These are phyloP conservation scores for Nemania abortiva DNA, from an alignment of 2,329 filamentous ascomycete species.

Conservation along the genomic window DNA sequence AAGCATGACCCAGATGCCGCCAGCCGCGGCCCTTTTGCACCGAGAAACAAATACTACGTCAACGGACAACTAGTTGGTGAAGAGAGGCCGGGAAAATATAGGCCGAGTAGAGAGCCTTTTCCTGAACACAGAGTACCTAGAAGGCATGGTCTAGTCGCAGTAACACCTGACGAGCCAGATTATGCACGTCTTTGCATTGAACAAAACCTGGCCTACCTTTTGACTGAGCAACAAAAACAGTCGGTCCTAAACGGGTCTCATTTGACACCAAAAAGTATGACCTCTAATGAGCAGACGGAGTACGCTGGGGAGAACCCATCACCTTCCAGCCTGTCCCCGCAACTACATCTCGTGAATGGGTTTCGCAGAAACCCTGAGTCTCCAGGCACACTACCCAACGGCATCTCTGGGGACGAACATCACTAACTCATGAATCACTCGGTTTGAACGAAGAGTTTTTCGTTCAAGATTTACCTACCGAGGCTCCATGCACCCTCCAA, in stretches of 20 bases:
- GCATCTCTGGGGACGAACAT: slow-evolving; percentile 35
- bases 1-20: slow-evolving; percentile 68
- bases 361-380: slow-evolving; percentile 42
- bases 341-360: slow-evolving; percentile 45
- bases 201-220: slow-evolving; percentile 68
- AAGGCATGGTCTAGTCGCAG: slow-evolving; percentile 63
- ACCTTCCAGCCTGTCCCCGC: slow-evolving; percentile 44
- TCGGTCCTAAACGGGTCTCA: slow-evolving; percentile 61
- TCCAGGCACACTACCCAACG: slow-evolving; percentile 44
- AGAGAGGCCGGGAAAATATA: slow-evolving; percentile 60
- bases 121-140: slow-evolving; percentile 68
- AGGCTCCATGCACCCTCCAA: slow-evolving; percentile 21
- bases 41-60: slow-evolving; percentile 68
- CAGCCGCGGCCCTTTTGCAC: slow-evolving; percentile 66
- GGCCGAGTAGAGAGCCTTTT: slow-evolving; percentile 66
- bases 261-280: slow-evolving; percentile 60
- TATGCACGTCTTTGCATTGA: slow-evolving; percentile 67
- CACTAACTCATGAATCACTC: slow-evolving; percentile 30
- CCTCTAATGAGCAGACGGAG: slow-evolving; percentile 48
- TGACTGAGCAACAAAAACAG: slow-evolving; percentile 60
- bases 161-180: slow-evolving; percentile 68
- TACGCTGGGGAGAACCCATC: slow-evolving; percentile 43
- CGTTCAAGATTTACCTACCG: slow-evolving; percentile 15
- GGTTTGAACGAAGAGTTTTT: neutral
- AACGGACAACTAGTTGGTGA: slow-evolving; percentile 68